Evolutionary conservation across 2,329 filamentous ascomycete species (phyloP).

Genomic region (Xylaria sp.): DNA sequence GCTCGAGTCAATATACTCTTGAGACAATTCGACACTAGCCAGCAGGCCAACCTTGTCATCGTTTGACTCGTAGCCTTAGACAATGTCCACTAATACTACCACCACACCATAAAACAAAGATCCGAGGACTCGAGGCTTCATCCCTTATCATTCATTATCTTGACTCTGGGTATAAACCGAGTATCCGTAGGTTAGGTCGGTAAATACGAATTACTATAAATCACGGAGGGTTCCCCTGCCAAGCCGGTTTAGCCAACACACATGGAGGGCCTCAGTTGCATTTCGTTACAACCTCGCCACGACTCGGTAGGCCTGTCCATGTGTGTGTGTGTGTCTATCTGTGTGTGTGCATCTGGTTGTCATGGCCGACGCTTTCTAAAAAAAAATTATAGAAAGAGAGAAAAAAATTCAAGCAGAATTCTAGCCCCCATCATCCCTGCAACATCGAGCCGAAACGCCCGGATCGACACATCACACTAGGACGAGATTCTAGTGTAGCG

Average conservation of each 20-base stretch:
- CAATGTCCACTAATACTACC: neutral
- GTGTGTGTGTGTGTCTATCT: neutral
- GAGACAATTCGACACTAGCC: slow-evolving; percentile 7
- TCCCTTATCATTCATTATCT: neutral
- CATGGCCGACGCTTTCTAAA: slow-evolving; percentile 1
- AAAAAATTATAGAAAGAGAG: neutral
- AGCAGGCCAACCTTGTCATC: slow-evolving; percentile 18
- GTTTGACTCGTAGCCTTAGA: neutral
- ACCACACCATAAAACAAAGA: neutral
- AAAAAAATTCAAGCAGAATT: neutral
- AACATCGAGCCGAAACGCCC: slow-evolving; percentile 28
- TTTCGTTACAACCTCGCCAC: slow-evolving; percentile 16
- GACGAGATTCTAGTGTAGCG: slow-evolving; percentile 9
- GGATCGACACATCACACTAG: slow-evolving; percentile 29
- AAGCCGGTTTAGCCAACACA: slow-evolving; percentile 14
- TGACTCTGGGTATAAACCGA: too few relatives aligned
- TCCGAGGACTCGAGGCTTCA: neutral
- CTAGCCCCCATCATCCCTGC: slow-evolving; percentile 15
- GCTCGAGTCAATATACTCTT: slow-evolving; percentile 15
- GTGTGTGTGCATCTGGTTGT: slow-evolving; percentile 4
- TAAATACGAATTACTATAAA: neutral
- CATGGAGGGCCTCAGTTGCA: slow-evolving; percentile 1
- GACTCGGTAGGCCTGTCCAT: slow-evolving; percentile 7
- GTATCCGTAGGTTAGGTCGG: too few relatives aligned
- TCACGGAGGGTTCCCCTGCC: slow-evolving; percentile 6